Conservation (phyloP, 768 basidiomycete genomes). For the Kwoniella shandongensis region DNA sequence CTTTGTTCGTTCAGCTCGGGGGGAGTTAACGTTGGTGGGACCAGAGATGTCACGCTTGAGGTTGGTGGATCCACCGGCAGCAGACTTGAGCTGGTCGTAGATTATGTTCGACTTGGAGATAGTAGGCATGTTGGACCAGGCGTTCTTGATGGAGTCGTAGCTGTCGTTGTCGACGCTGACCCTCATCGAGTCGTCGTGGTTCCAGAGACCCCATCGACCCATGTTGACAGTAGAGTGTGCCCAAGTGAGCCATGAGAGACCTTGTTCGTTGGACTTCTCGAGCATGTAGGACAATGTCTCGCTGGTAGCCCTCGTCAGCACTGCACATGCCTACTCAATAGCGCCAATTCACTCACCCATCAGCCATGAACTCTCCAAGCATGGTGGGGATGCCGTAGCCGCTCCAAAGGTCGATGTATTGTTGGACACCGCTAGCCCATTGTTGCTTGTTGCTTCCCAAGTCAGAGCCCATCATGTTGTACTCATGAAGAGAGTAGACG, state of each 20-base stretch:
- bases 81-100: slow-evolving; percentile 26
- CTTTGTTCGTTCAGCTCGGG: slow-evolving; percentile 5
- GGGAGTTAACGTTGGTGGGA: neutral
- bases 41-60: slow-evolving; percentile 11
- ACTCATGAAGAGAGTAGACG: slow-evolving; percentile 48
- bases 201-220: slow-evolving; percentile 42
- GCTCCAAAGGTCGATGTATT: slow-evolving; percentile 31
- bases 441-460: slow-evolving; percentile 25
- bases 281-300: slow-evolving; percentile 38
- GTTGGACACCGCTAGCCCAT: slow-evolving; percentile 21
- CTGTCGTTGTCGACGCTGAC: slow-evolving; percentile 37
- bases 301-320: no score
- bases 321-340: no score
- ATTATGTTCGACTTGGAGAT: slow-evolving; percentile 18
- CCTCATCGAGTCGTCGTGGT: slow-evolving; percentile 18
- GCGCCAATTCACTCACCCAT: no score
- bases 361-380: slow-evolving; percentile 47
- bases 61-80: slow-evolving; percentile 20
- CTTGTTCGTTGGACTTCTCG: slow-evolving; percentile 31
- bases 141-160: slow-evolving; percentile 34
- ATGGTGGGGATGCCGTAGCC: slow-evolving; percentile 34
- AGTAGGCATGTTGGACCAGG: slow-evolving; percentile 40
- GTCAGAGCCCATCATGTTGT: slow-evolving; percentile 44
- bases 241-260: slow-evolving; percentile 43
- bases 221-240: slow-evolving; percentile 36